Evolutionary conservation across 2,329 filamentous ascomycete genomes (phyloP).

Genomic region (Piedraia hortae): DNA sequence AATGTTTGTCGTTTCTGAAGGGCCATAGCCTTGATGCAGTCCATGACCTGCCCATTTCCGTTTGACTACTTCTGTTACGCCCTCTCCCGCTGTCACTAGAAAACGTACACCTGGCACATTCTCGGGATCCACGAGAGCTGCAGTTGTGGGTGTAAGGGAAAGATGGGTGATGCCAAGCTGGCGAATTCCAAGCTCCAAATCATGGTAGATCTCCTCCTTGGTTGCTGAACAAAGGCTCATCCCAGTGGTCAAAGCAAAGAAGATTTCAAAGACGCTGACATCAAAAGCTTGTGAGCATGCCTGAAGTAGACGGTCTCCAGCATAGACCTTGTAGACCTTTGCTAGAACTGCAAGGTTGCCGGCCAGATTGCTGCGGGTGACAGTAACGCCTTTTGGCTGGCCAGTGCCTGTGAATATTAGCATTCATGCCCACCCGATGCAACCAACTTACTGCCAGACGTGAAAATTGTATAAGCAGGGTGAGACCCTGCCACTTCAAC

Average conservation of each 20-base stretch:
- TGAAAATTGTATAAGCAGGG: slow-evolving; percentile 51
- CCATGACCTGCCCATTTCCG: slow-evolving; percentile 36
- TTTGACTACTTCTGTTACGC: slow-evolving; percentile 44
- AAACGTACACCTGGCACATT: slow-evolving; percentile 47
- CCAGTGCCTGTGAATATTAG: no score
- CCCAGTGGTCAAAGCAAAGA: slow-evolving; percentile 53
- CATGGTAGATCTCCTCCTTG: slow-evolving; percentile 46
- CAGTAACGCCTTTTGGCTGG: slow-evolving; percentile 48
- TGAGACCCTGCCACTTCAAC: slow-evolving; percentile 18
- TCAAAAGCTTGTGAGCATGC: slow-evolving; percentile 68
- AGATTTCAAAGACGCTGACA: slow-evolving; percentile 71
- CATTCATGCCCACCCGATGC: no score
- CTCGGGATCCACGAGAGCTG: slow-evolving; percentile 38
- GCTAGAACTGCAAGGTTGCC: slow-evolving; percentile 45
- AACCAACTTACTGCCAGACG: no score
- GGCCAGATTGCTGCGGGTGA: slow-evolving; percentile 48
- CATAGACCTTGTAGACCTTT: slow-evolving; percentile 32
- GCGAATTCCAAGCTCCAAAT: slow-evolving; percentile 41
- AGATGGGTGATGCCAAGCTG: slow-evolving; percentile 44
- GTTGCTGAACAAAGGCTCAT: slow-evolving; percentile 51
- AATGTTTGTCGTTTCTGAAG: slow-evolving; percentile 69
- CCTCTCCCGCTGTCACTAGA: slow-evolving; percentile 57
- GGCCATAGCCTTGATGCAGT: slow-evolving; percentile 60
- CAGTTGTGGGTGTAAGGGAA: slow-evolving; percentile 64
- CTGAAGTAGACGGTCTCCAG: slow-evolving; percentile 39